Evolutionary conservation across 1,284 basidiomycete species (phyloP).

Genomic region (Cutaneotrichosporon cutaneum): DNA sequence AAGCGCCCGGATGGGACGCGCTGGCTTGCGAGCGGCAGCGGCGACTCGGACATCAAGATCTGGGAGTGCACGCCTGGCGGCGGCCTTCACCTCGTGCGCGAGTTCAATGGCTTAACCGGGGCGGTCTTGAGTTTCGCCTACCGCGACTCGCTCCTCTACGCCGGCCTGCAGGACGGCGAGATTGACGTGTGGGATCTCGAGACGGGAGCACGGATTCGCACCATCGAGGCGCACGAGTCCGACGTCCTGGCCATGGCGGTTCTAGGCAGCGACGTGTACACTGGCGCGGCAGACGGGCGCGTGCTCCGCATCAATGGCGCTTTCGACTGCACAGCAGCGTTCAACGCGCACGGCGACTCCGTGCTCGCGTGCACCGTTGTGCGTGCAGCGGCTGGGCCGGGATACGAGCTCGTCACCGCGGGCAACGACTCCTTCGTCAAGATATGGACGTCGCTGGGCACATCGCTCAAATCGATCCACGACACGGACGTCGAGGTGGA

Average conservation of each 20-base stretch:
- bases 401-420: slow-evolving; percentile 66
- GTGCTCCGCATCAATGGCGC: slow-evolving; percentile 77
- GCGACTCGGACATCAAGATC: slow-evolving; percentile 87
- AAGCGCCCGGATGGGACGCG: slow-evolving; percentile 52
- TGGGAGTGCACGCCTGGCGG: slow-evolving; percentile 64
- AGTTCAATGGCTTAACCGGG: slow-evolving; percentile 45
- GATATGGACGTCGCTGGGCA: slow-evolving; percentile 52
- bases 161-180: slow-evolving; percentile 89
- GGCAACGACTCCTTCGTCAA: slow-evolving; percentile 82
- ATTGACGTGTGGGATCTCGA: slow-evolving; percentile 91
- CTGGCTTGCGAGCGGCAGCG: slow-evolving; percentile 77
- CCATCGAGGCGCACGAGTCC: slow-evolving; percentile 79
- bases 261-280: slow-evolving; percentile 73
- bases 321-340: slow-evolving; percentile 78
- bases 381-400: slow-evolving; percentile 21
- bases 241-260: slow-evolving; percentile 78
- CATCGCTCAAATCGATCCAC: neutral
- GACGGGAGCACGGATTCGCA: slow-evolving; percentile 78
- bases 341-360: slow-evolving; percentile 75
- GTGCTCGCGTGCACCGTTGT: slow-evolving; percentile 70
- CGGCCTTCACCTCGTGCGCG: slow-evolving; percentile 33
- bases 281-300: slow-evolving; percentile 76
- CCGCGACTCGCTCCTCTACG: slow-evolving; percentile 77
- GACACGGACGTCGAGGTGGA: slow-evolving; percentile 22
- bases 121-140: slow-evolving; percentile 74